These are phyloP conservation scores for Ascoidea rubescens DNA, from an alignment of 805 yeast genomes.

Conservation along the genomic window DNA sequence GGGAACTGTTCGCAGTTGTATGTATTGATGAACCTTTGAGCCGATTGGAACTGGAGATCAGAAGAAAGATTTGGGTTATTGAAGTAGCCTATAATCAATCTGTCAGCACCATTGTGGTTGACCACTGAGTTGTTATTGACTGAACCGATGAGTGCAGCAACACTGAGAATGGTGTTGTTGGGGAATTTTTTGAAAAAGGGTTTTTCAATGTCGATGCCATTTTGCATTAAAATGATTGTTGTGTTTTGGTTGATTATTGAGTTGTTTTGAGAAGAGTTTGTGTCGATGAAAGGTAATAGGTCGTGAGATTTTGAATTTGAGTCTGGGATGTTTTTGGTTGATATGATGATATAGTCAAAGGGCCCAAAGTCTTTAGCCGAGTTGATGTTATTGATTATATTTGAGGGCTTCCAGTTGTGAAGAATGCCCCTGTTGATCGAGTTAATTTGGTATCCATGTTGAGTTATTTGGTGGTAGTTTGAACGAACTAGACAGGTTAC, in stretches of 20 bases:
- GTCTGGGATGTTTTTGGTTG: conserved; percentile 63
- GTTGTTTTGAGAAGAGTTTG: not conserved
- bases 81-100: conserved; percentile 37
- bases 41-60: conserved; percentile 14
- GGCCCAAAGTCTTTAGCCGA: conserved; percentile 26
- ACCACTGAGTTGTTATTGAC: conserved; percentile 36
- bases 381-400: conserved; percentile 27
- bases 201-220: conserved; percentile 52
- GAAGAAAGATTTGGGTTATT: conserved; percentile 21
- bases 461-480: conserved; percentile 37
- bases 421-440: conserved; percentile 50
- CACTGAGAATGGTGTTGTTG: conserved; percentile 37
- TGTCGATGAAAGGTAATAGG: not conserved
- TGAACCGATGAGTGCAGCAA: conserved; percentile 51
- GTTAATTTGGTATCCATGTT: conserved; percentile 43
- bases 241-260: conserved; percentile 25
- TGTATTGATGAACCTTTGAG: conserved; percentile 22
- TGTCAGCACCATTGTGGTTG: conserved; percentile 36
- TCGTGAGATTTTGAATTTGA: conserved; percentile 20
- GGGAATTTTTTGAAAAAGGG: conserved; percentile 40
- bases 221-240: conserved; percentile 45
- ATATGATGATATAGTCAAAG: conserved; percentile 47
- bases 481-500: conserved; percentile 56
- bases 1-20: conserved; percentile 23
- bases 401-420: conserved; percentile 45